Conservation (phyloP, 2,329 filamentous ascomycete genomes). For the Elsinoe ampelina region DNA sequence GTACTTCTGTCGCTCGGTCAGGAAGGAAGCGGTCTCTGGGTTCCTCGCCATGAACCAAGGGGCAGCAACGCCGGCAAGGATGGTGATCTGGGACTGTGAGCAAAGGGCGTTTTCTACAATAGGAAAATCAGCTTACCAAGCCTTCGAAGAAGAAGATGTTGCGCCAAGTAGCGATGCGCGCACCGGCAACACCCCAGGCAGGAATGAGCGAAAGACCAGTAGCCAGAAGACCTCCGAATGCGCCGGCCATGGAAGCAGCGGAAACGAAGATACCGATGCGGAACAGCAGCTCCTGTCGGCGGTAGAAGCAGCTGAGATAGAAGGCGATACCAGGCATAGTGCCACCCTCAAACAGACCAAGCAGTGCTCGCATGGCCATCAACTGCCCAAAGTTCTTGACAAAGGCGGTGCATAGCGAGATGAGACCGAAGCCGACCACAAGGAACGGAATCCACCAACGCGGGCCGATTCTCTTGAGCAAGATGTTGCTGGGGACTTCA, state of each 20-base stretch:
- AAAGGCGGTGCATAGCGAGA: constrained; percentile 38
- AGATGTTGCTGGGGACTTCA: constrained; percentile 37
- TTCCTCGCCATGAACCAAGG: constrained; percentile 19
- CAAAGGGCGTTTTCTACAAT: background rate
- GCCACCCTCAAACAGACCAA: constrained; percentile 27
- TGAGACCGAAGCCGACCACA: constrained; percentile 33
- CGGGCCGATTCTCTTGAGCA: constrained; percentile 30
- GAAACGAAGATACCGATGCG: constrained; percentile 15
- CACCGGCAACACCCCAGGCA: constrained; percentile 21
- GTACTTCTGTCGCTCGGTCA: constrained; percentile 25
- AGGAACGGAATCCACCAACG: constrained; percentile 32
- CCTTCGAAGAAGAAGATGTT: constrained; percentile 27
- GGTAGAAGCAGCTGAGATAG: constrained; percentile 13
- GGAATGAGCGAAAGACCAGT: constrained; percentile 23
- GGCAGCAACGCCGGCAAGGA: constrained; percentile 24
- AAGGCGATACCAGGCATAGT: constrained; percentile 14
- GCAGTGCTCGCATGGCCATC: constrained; percentile 36
- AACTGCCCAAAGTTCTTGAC: constrained; percentile 39
- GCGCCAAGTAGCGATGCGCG: constrained; percentile 20
- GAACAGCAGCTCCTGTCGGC: constrained; percentile 14
- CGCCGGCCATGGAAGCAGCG: constrained; percentile 18
- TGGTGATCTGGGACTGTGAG: constrained; percentile 24
- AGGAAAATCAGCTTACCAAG: constrained; percentile 8
- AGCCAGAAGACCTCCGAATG: constrained; percentile 23
- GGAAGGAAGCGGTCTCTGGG: constrained; percentile 28